Percentiles rank a stretch among this genome's conserved stretches.
Evolutionary conservation across 2,329 filamentous ascomycete genomes (phyloP).

Genomic region (Coniosporium tulheliwenetii): DNA sequence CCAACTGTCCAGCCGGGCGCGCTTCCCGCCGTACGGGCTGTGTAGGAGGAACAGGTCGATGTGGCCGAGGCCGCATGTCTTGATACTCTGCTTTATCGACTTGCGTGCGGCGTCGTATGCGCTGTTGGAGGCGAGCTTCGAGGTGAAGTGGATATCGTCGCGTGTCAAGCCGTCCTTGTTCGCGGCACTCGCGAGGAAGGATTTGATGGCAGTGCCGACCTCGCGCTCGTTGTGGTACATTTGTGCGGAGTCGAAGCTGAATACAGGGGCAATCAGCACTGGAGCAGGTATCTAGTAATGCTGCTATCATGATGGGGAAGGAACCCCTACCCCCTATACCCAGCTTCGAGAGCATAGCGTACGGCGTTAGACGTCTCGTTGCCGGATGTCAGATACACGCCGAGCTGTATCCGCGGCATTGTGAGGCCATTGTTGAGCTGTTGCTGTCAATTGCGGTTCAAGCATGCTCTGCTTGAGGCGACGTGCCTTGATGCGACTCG

Average conservation of each 20-base stretch:
- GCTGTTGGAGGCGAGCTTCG: slow-evolving; percentile 55
- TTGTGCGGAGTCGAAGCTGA: slow-evolving; percentile 41
- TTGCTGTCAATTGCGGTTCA: background rate
- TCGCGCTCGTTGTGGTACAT: slow-evolving; percentile 60
- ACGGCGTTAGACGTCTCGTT: slow-evolving; percentile 44
- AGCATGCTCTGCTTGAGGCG: background rate
- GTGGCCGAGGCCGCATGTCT: slow-evolving; percentile 53
- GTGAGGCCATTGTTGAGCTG: slow-evolving; percentile 47
- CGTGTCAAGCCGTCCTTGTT: slow-evolving; percentile 40
- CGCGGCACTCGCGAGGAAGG: slow-evolving; percentile 33
- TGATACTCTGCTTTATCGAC: slow-evolving; percentile 50
- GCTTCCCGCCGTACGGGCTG: slow-evolving; percentile 58
- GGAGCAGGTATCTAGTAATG: background rate
- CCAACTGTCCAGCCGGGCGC: slow-evolving; percentile 58
- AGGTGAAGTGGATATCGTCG: slow-evolving; percentile 64
- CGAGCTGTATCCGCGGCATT: slow-evolving; percentile 59
- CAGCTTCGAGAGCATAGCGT: slow-evolving; percentile 34
- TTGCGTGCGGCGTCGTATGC: slow-evolving; percentile 52
- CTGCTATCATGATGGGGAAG: no score
- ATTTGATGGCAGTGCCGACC: slow-evolving; percentile 47
- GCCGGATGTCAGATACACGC: slow-evolving; percentile 56
- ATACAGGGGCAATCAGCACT: slow-evolving; percentile 9
- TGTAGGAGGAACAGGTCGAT: slow-evolving; percentile 70
- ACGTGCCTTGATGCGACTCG: slow-evolving; percentile 23
- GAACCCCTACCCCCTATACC: no score